Conservation (phyloP, 129 eudicot species). For the Artemisia argyi region DNA sequence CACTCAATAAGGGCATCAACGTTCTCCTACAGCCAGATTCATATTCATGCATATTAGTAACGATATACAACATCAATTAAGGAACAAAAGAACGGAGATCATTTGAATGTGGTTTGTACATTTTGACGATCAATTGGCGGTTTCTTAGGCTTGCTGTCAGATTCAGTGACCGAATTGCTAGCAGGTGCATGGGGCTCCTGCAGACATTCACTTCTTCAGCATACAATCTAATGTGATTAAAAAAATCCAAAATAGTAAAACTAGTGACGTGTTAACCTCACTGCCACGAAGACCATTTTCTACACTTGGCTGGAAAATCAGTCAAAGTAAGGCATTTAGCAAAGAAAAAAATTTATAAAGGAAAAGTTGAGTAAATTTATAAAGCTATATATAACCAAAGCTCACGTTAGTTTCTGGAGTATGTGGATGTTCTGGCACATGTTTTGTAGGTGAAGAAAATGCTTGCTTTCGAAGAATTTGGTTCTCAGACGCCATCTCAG, state of each 20-base stretch:
- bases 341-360: constrained; percentile 1
- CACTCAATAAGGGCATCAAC: constrained; percentile 86
- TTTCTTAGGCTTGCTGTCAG: constrained; percentile 64
- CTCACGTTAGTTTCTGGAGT: constrained; percentile 34
- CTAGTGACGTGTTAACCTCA: constrained; percentile 41
- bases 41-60: not conserved
- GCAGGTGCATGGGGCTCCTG: constrained; percentile 76
- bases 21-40: constrained; percentile 66
- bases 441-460: constrained; percentile 22
- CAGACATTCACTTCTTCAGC: constrained; percentile 3
- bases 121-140: constrained; percentile 80
- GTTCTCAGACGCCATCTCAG: constrained; percentile 72
- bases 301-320: constrained; percentile 34
- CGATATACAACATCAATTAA: not conserved
- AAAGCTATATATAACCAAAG: constrained; percentile 1
- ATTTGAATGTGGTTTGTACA: constrained; percentile 39
- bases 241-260: constrained; percentile 3
- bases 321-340: not conserved
- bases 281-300: constrained; percentile 51
- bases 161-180: constrained; percentile 51
- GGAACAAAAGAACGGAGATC: not conserved
- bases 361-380: constrained; percentile 1
- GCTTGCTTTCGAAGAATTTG: constrained; percentile 64
- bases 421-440: not conserved
- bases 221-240: not conserved